phyloP scores from a whole-genome alignment of 495 filamentous ascomycete species.

The Cercophora sp. region DNA sequence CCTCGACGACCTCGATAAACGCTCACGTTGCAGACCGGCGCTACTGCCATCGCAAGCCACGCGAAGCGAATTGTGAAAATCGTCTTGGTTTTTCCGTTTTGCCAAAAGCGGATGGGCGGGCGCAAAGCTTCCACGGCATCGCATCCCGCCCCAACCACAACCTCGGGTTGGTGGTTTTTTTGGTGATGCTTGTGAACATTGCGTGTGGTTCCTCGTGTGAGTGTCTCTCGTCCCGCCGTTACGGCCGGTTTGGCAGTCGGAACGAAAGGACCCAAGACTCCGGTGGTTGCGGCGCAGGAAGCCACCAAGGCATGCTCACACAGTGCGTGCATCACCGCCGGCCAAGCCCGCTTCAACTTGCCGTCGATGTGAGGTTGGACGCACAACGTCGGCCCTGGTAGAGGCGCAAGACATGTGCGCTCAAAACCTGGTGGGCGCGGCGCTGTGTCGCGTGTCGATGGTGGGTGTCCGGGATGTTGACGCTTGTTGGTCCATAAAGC shows the following conservation, averaged over 20 bases:
- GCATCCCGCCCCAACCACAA: neutral
- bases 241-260: neutral
- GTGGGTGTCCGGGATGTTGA: neutral
- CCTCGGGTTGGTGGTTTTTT: neutral
- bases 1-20: neutral
- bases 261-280: neutral
- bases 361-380: too few relatives aligned
- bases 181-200: neutral
- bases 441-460: neutral
- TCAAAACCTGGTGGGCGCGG: too few relatives aligned
- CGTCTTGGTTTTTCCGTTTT: neutral
- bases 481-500: neutral
- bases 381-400: neutral
- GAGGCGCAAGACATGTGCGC: too few relatives aligned
- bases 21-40: neutral
- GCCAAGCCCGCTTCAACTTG: too few relatives aligned
- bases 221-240: neutral
- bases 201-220: neutral
- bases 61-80: neutral
- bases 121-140: neutral
- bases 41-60: conserved; percentile 1
- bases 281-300: neutral
- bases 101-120: neutral
- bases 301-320: too few relatives aligned
- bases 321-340: too few relatives aligned